Conservation (phyloP, 2,329 filamentous ascomycete species). For the Aspergillus neotritici region DNA sequence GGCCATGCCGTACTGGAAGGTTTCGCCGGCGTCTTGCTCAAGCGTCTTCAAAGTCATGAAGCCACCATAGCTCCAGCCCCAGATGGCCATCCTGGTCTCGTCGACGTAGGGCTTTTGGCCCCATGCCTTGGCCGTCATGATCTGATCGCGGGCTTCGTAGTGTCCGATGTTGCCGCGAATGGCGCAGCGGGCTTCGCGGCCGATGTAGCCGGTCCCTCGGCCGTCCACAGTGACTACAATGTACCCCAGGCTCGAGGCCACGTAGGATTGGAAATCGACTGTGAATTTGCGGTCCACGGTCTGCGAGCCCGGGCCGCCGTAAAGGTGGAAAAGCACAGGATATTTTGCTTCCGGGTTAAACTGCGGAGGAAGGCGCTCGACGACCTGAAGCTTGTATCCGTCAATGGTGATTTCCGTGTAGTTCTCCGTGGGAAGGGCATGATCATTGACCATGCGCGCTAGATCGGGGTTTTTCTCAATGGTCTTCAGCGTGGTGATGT, state of each 20-base stretch:
- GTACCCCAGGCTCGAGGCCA: slow-evolving; percentile 81
- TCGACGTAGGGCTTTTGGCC: slow-evolving; percentile 78
- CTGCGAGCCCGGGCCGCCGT: slow-evolving; percentile 92
- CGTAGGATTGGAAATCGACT: slow-evolving; percentile 85
- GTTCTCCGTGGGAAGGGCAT: slow-evolving; percentile 75
- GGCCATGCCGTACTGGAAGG: slow-evolving; percentile 95
- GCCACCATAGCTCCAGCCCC: slow-evolving; percentile 97
- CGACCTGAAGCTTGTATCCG: slow-evolving; percentile 63
- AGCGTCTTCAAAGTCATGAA: slow-evolving; percentile 94
- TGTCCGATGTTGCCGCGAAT: slow-evolving; percentile 78
- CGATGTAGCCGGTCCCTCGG: slow-evolving; percentile 84
- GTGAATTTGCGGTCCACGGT: slow-evolving; percentile 71
- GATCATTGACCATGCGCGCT: slow-evolving; percentile 61
- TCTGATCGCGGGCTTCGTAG: slow-evolving; percentile 85
- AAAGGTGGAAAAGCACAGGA: slow-evolving; percentile 90
- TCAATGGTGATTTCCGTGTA: slow-evolving; percentile 84
- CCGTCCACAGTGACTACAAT: slow-evolving; percentile 93
- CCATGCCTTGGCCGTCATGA: slow-evolving; percentile 81
- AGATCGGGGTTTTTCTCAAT: slow-evolving; percentile 75
- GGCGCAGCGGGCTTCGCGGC: slow-evolving; percentile 73
- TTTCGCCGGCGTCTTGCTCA: slow-evolving; percentile 80
- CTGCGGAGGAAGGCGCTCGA: slow-evolving; percentile 85
- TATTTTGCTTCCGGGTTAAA: slow-evolving; percentile 81
- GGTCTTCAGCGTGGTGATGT: slow-evolving; percentile 58
- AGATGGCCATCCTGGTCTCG: slow-evolving; percentile 75